Evolutionary conservation across 2,329 filamentous ascomycete genomes (phyloP), one percentile per base, ranked within the genome.

Genomic region (Berkeleyomyces rouxiae): DNA sequence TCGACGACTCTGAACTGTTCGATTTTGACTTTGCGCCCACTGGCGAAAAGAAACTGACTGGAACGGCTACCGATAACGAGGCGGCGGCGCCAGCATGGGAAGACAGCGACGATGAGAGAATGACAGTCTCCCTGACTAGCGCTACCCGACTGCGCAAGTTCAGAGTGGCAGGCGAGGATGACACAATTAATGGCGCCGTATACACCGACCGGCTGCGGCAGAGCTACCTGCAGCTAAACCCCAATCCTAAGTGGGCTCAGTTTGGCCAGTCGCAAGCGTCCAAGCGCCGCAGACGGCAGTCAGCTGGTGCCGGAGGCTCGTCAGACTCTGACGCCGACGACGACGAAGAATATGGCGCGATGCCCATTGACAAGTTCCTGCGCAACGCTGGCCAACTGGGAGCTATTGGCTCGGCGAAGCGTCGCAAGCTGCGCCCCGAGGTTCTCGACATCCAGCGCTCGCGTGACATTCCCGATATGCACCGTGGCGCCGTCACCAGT

Each of bases 91-190:
- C 85, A 2, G 88, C 84, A 1, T 99, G 93, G 93, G 84, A 91
- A 68, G 93, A 99, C 71, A 97, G 91, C 72, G 93, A 99, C 69
- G 93, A 99, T 70, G 93, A 97, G 70, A 82, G 88, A 61, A 76
- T 96, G 66, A 82, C 84, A 5, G 80, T 99, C 58, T 97, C 92
- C 11, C 79, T 99, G 46, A 87, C 89, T 3, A 81, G 83, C 36
- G 84, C 86, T 53, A 82, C 84, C 58, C 82, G 88, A 67, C 73
- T 96, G 70, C 83, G 91, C 67, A 97, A 97, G 73, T 77, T 99
- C 66, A 82, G 93, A 65, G 78, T 84, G 59, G 85, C 83, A 1
- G 90, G 92, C 70, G 82, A 81, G 1, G 93, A 99, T 69, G 93
- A 99, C 71, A 71, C 95, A 9, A 82, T 99, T 66, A 89, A 77